Base-by-base conservation (phyloP, 768 basidiomycete species). In the Kwoniella shandongensis region DNA sequence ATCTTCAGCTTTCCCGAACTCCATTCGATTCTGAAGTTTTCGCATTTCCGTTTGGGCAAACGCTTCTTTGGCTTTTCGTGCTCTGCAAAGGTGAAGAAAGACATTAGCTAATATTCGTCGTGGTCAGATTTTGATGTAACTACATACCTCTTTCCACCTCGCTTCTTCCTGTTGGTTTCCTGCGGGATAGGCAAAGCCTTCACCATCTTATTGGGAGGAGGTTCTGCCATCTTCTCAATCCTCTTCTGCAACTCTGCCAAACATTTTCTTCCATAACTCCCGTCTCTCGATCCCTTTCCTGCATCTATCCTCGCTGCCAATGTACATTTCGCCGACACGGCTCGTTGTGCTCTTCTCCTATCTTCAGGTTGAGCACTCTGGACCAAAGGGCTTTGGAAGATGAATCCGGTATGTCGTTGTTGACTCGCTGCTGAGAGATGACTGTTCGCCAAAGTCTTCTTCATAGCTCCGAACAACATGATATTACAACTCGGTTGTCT, bases 401-500 rank as follows among this genome's bases (percentile, higher is more conserved):
- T 85, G 79, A 98, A 99, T 10, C 96, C 96, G 0, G 93, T 97
- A 72, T 98, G 94, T 22, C 91, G 85, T 44, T 86, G 84, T 70
- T 94, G 91, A 1, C 88, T 87, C 1, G 81, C 85, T 0, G 90
- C 84, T 4, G 93, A 97, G 70, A 98, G 90, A 1, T 94, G 94
- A 1, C 63, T 51, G 3, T 64, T 69, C 1, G 91, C 86, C 0
- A 90, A 81, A n/a, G 89, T 86, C 78, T 94, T 94, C 76, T 83
- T 88, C 76, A 92, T 88, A 1, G 93, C 92, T 35, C 96, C 96
- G 23, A 98, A 86, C 18, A 98, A 79, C 89, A 49, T 69, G 59
- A 94, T 89, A 77, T 98, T 98, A 76, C 91, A 92, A 6, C 89
- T 81, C 12, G 96, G 96, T 85, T 96, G 92, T 76, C 93, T 92